Conservation (phyloP, 2,329 filamentous ascomycete genomes). For the Venturia effusa region DNA sequence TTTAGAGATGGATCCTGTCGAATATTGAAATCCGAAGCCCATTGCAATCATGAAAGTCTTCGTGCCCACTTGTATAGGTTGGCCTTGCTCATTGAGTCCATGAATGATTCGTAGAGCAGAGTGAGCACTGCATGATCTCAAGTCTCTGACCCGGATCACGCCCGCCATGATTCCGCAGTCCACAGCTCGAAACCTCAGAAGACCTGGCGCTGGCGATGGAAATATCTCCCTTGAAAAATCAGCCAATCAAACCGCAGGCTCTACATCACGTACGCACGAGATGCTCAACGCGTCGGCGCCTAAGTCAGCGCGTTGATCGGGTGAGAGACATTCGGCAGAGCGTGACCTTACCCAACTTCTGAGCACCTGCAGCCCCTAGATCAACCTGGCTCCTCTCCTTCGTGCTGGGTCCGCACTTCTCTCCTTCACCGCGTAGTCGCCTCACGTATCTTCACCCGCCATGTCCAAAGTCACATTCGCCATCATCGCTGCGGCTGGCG, state of each 20-base stretch:
- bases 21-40: not conserved
- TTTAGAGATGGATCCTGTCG: not conserved
- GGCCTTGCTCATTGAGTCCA: no score
- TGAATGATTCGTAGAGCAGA: no score
- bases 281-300: not conserved
- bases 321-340: not conserved
- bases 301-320: not conserved
- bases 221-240: not conserved
- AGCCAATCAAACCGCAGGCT: not conserved
- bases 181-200: no score
- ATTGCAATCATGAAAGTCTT: no score
- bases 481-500: slow-evolving; percentile 37
- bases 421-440: not conserved
- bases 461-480: slow-evolving; percentile 43
- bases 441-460: slow-evolving; percentile 4
- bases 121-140: no score
- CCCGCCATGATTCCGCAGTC: no score
- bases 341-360: not conserved
- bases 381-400: not conserved
- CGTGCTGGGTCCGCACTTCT: not conserved
- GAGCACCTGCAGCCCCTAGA: not conserved
- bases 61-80: no score
- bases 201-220: no score
- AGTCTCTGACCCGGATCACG: no score
- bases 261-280: no score